Evolutionary conservation across 352 stramenopile genomes (phyloP), one percentile per base, ranked within the genome.

Genomic region (Pythium aquatile): DNA sequence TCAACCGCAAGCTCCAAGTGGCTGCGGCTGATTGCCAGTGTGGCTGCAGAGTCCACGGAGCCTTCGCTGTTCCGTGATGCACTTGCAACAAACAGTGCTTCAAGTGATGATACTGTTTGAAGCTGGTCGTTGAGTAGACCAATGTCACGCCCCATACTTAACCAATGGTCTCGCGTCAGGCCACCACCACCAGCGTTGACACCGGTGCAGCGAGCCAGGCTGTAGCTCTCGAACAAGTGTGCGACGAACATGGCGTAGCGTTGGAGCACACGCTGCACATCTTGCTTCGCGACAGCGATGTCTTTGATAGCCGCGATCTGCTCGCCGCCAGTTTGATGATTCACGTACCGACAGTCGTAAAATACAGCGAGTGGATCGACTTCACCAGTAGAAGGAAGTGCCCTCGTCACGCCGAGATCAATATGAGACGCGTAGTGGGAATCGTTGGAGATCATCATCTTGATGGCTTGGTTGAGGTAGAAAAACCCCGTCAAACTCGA

Each of bases 401-500:
- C 29, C 2, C 3, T 14, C 16, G 29, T n/a, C 17, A 10, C 16
- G 16, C 2, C 53, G 1, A 48, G 28, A 33, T 62, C 48, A 4
- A 11, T 17, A 1, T 16, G 51, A 0, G 55, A 54, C 16, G 40
- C 26, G 47, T 51, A 65, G 17, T 65, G 26, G 16, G 55, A 33
- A 52, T 35, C 58, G 14, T 2, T 29, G 32, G 61, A 35, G 11
- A 13, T 24, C 1, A 70, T 32, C 3, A 58, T 52, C n/a, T 46
- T 37, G 5, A 90, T 54, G 2, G 72, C 72, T 47, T 74, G 68
- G 29, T 80, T 77, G 3, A 81, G 32, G 13, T 81, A 70, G 51
- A 73, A 79, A 16, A 82, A 63, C 44, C 88, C 81, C 1, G 75
- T 78, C 26, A 86, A 52, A 37, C 74, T 83, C 33, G 67, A 81